Evolutionary conservation across 2,329 filamentous ascomycete species (phyloP).

Genomic region (Aaosphaeria pasadenensis): DNA sequence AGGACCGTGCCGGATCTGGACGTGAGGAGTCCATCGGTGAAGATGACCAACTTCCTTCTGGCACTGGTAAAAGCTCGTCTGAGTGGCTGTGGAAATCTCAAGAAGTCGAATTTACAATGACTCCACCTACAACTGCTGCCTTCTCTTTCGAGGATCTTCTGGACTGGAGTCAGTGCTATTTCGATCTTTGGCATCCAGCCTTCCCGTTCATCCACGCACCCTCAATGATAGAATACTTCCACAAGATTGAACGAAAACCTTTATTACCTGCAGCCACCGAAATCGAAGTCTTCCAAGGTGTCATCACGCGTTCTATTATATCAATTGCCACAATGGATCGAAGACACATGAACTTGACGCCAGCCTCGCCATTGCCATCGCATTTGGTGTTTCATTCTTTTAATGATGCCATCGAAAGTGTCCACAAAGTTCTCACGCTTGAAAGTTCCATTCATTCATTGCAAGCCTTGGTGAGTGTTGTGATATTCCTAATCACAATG

Average conservation of each 20-base stretch:
- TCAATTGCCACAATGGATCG: slow-evolving; percentile 19
- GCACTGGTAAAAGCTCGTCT: slow-evolving; percentile 13
- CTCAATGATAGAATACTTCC: slow-evolving; percentile 16
- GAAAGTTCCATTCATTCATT: slow-evolving; percentile 21
- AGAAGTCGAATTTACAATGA: background rate
- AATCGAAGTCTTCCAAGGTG: slow-evolving; percentile 7
- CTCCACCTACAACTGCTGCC: background rate
- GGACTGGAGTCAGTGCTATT: slow-evolving; percentile 24
- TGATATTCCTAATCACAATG: slow-evolving; percentile 21
- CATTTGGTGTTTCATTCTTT: background rate
- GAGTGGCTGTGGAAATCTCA: background rate
- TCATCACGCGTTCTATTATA: slow-evolving; percentile 20
- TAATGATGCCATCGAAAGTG: slow-evolving; percentile 7
- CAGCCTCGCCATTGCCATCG: background rate
- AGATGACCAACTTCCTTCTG: slow-evolving; percentile 16
- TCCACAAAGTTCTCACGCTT: slow-evolving; percentile 13
- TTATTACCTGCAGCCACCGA: background rate
- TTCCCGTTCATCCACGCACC: slow-evolving; percentile 23
- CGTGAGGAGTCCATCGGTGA: slow-evolving; percentile 16
- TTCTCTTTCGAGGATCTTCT: slow-evolving; percentile 18
- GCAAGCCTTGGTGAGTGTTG: slow-evolving; percentile 20
- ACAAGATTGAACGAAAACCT: slow-evolving; percentile 1
- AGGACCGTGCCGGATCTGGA: slow-evolving; percentile 1
- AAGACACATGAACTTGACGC: slow-evolving; percentile 11
- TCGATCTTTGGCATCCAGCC: slow-evolving; percentile 24